Percentiles rank a stretch among this genome's conserved stretches.
Evolutionary conservation across 345 rosid species (phyloP).

Genomic region (Citrus glauca): DNA sequence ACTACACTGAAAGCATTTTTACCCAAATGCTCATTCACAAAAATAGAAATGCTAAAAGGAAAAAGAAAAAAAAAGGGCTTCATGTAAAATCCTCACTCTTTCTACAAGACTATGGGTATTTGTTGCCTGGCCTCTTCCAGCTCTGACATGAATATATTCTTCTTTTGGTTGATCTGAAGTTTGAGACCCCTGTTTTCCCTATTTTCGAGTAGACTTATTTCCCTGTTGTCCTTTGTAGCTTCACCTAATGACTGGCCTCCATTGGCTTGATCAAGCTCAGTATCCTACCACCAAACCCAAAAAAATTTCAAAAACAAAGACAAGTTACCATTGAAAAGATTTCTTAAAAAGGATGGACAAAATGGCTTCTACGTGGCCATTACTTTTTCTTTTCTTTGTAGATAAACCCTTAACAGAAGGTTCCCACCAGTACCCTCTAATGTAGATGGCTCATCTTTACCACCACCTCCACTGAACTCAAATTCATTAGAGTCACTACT

Average conservation of each 20-base stretch:
- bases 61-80: not conserved
- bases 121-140: slow-evolving; percentile 98
- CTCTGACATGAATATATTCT: slow-evolving; percentile 92
- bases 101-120: slow-evolving; percentile 99
- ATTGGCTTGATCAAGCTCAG: slow-evolving; percentile 42
- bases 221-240: slow-evolving; percentile 36
- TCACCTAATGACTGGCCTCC: slow-evolving; percentile 49
- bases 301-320: not conserved
- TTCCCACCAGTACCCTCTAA: slow-evolving; percentile 46
- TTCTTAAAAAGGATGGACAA: not conserved
- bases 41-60: too few species aligned
- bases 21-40: too few species aligned
- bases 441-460: slow-evolving; percentile 42
- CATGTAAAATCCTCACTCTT: slow-evolving; percentile 51
- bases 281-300: slow-evolving; percentile 32
- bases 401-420: slow-evolving; percentile 35
- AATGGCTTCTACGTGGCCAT: slow-evolving; percentile 45
- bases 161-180: slow-evolving; percentile 77
- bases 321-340: too few species aligned
- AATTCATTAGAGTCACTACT: slow-evolving; percentile 42
- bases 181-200: slow-evolving; percentile 66
- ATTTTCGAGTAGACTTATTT: slow-evolving; percentile 50
- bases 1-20: slow-evolving; percentile 7
- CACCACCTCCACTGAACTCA: slow-evolving; percentile 66
- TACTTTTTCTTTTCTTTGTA: slow-evolving; percentile 75